Base-by-base conservation (phyloP, 352 stramenopile species). In the Pythium chondricola region DNA sequence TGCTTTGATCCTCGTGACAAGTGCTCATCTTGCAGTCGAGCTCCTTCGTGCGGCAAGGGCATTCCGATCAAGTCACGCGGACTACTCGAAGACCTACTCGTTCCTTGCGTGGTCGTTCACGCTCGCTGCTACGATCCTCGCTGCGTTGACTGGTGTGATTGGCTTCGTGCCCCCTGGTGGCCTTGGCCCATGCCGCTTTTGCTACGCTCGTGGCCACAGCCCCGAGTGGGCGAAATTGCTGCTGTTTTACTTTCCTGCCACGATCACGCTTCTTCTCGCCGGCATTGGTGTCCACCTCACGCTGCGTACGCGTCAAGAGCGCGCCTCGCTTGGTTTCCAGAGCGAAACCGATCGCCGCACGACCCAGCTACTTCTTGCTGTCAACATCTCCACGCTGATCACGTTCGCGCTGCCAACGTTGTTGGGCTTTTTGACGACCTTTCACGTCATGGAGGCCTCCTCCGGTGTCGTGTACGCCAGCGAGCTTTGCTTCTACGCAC, bases 31-130 rank as follows among this genome's bases (percentile, higher is more conserved):
- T 35, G 64, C 55, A n/a, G 56, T 90, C 16, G 79, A 90, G 52
- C 59, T 90, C 4, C 61, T 88, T 37, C 75, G 79, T 21, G 63
- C 73, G 9, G 65, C 83, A 27, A 72, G 72, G 0, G 76, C 74
- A 36, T 73, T 66, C 17, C 65, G 65, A 11, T 72, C 71, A 2
- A 80, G 69, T 40, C 63, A 72, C 0, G 61, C 71, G 1, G 70
- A 90, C 59, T 79, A 72, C 56, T 83, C 74, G 35, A 27, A 68
- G 22, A 52, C 55, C 8, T 90, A 90, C 41, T 69, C 76, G 38
- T 64, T 74, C 22, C 47, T 82, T 17, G 78, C 76, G 27, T 90
- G 75, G 75, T 59, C 59, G 32, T 63, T 53, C 24, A 68, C 74
- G 5, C 52, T 52, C 1, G 57, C 67, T 14, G 67, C 64, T 2